Evolutionary conservation across 768 basidiomycete genomes (phyloP).

Genomic region (Cystofilobasidium capitatum): DNA sequence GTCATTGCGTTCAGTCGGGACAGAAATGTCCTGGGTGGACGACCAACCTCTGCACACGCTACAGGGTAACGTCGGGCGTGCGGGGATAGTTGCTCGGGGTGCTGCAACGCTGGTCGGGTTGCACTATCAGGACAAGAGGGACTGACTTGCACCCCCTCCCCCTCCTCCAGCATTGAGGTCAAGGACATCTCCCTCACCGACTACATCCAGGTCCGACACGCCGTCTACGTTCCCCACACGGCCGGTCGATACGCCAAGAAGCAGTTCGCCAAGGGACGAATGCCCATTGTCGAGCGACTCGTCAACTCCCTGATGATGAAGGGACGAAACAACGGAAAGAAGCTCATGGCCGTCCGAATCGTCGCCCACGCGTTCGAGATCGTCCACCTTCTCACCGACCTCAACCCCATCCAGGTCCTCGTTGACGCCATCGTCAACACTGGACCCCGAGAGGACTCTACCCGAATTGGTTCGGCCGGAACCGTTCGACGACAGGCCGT

Average conservation of each 20-base stretch:
- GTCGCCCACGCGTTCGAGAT: constrained; percentile 99
- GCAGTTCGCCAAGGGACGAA: constrained; percentile 99
- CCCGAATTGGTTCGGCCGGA: constrained; percentile 98
- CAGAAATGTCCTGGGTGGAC: no score
- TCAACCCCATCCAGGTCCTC: constrained; percentile 95
- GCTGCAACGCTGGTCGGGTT: no score
- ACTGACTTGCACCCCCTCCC: neutral
- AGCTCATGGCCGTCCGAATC: constrained; percentile 96
- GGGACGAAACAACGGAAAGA: constrained; percentile 99
- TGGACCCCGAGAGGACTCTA: constrained; percentile 98
- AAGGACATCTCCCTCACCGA: constrained; percentile 98
- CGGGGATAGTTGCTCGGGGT: no score
- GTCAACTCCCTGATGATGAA: constrained; percentile 98
- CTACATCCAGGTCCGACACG: constrained; percentile 96
- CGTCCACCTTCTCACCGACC: constrained; percentile 98
- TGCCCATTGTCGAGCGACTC: constrained; percentile 99
- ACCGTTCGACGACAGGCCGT: constrained; percentile 99
- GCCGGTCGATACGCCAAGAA: constrained; percentile 99
- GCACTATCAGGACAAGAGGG: no score
- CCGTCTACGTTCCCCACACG: constrained; percentile 96
- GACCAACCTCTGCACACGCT: no score
- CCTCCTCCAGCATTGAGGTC: constrained; percentile 69
- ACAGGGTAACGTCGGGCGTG: no score
- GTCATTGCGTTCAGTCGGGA: no score
- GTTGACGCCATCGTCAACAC: constrained; percentile 85